A percentile compares a stretch with the other conserved stretches of the same genome.
phyloP scores from a whole-genome alignment of 495 filamentous ascomycete species.

The Aspergillus carlsbadensis region DNA sequence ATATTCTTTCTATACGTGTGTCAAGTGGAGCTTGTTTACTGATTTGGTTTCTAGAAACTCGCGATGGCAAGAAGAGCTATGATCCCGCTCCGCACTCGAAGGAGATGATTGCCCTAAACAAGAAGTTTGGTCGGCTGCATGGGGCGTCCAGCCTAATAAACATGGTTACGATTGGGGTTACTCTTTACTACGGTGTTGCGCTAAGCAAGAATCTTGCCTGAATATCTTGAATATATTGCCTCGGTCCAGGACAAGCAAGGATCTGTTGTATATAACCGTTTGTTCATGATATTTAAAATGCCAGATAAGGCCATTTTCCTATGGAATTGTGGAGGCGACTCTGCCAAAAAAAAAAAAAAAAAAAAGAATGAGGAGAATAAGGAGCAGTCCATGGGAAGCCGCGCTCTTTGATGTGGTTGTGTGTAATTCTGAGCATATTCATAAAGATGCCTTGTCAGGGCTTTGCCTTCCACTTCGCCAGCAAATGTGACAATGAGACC shows the following conservation, averaged over 20 bases:
- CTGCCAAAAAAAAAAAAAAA: too few species aligned
- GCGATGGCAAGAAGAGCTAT: slow-evolving; percentile 80
- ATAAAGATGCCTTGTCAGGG: too few species aligned
- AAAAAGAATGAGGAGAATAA: too few species aligned
- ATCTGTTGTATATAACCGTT: not conserved
- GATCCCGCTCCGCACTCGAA: slow-evolving; percentile 71
- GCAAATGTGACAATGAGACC: too few species aligned
- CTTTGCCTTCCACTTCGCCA: too few species aligned
- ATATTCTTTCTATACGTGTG: not conserved
- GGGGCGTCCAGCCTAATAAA: slow-evolving; percentile 75
- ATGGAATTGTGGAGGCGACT: not conserved
- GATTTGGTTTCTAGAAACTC: slow-evolving; percentile 51
- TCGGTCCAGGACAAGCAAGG: not conserved
- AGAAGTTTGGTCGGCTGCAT: slow-evolving; percentile 74
- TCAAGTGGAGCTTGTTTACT: not conserved
- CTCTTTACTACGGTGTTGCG: slow-evolving; percentile 70
- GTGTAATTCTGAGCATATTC: too few species aligned
- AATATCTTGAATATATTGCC: not conserved
- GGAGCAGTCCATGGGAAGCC: too few species aligned
- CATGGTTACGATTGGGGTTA: slow-evolving; percentile 62
- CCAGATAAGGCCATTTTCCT: too few species aligned
- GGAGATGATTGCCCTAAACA: slow-evolving; percentile 81
- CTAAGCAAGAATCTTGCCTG: slow-evolving; percentile 56
- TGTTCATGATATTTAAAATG: too few species aligned
- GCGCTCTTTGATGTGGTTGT: too few species aligned